Base-by-base conservation (phyloP, 176 grass and related monocot genomes). In the Cenchrus purpureus region DNA sequence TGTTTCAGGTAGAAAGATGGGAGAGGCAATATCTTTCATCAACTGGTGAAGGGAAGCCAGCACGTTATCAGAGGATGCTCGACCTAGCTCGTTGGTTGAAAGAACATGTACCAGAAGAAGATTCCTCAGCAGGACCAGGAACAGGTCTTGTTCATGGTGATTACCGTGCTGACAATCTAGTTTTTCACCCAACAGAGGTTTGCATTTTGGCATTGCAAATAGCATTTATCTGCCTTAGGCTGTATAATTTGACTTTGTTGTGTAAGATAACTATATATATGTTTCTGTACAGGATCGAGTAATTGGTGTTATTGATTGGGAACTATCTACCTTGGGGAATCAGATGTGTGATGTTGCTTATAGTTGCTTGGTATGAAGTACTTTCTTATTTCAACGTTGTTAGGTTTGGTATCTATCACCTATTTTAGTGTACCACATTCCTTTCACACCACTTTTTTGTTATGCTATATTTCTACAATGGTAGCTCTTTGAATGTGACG, bases 331-430 rank as follows among this genome's bases (percentile, higher is more conserved):
- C 77, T 87, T 98, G 80, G 96, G 93, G 73, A 98, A 98, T 78
- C 96, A 98, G 71, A 98, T 95, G 96, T 94, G 96, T 74, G 96
- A 98, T 94, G 91, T 98, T 89, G 96, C 96, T 72, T 91, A 95
- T 79, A 98, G 87, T 74, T 79, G 80, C 65, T 74, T 98, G 93
- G 96, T 98, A 97, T 32, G 73, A 44, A 69, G 15, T 61, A 45
- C 34, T 53, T 82, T 64, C 17, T 73, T 48, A 73, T 79, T 17
- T 45, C 25, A 22, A 65, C 42, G 65, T 29, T 68, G 28, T 44
- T 66, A 12, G 28, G 44, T 40, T 40, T 3, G 48, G 0, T 19
- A 25, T 68, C 74, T 50, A 7, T 58, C 7, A 17, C 61, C 43
- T 51, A 76, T 69, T 60, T 53, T 42, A 43, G 52, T 53, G 71